phyloP scores from a whole-genome alignment of 73 alveolate genomes.

The Paramecium tetraurelia region DNA sequence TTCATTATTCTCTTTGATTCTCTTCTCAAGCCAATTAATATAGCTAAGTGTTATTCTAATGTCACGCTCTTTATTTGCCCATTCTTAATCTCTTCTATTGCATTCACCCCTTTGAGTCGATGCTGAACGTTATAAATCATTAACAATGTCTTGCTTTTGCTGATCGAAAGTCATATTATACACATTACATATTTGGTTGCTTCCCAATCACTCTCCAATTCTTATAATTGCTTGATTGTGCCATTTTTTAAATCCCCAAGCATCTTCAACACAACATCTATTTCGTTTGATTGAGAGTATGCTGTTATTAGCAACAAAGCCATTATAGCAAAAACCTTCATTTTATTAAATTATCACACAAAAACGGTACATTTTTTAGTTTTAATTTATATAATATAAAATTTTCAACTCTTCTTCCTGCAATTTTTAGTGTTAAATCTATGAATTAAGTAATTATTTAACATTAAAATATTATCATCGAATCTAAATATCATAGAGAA shows the following conservation, averaged over 20 bases:
- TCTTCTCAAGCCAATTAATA: conserved; percentile 28
- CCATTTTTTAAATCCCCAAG: not conserved
- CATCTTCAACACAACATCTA: conserved; percentile 31
- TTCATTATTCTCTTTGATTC: conserved; percentile 27
- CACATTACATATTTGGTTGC: not conserved
- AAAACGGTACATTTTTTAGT: conserved; percentile 24
- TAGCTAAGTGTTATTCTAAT: conserved; percentile 20
- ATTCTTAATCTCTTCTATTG: conserved; percentile 22
- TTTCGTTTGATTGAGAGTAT: conserved; percentile 15
- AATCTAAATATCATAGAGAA: too few relatives aligned
- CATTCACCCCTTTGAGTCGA: conserved; percentile 40
- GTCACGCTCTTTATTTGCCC: conserved; percentile 37
- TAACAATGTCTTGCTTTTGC: conserved; percentile 7
- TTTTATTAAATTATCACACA: not conserved
- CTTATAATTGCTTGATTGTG: not conserved
- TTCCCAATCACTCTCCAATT: conserved; percentile 22
- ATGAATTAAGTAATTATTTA: not conserved
- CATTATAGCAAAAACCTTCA: conserved; percentile 18
- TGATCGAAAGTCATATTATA: not conserved
- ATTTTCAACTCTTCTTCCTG: not conserved
- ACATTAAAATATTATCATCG: too few relatives aligned
- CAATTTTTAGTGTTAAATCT: not conserved
- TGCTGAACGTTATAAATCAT: not conserved
- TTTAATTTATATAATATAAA: not conserved
- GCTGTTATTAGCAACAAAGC: not conserved